Evolutionary conservation across 306 rosid genomes (phyloP), one percentile per base, ranked within the genome.

Genomic region (Pueraria montana): DNA sequence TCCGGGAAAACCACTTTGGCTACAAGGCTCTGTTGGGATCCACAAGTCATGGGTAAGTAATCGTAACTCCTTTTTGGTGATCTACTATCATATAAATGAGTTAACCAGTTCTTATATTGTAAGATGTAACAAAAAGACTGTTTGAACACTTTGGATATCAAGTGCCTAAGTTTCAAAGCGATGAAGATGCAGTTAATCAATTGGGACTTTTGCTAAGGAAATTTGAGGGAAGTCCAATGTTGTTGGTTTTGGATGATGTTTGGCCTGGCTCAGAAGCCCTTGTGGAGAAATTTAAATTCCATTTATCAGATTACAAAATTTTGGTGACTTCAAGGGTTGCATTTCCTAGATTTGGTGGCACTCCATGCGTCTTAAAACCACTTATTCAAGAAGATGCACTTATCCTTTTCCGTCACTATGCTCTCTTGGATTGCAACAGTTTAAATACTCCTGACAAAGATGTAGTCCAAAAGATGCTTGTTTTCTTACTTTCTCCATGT

Each of bases 161-260:
- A n/a, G n/a, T n/a, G n/a, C n/a, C n/a, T n/a, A n/a, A n/a, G n/a
- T n/a, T n/a, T n/a, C n/a, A n/a, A n/a, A n/a, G n/a, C n/a, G 40
- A 82, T 2, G 85, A 82, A 40, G 85, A 65, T 18, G 81, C 81
- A 4, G 5, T 74, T 17, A 74, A 75, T 23, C 10, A 2, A 38
- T 49, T 82, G 62, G 76, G 43, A 66, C 11, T 67, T 46, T 30
- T 89, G 62, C 36, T 85, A 52, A 82, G 23, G 63, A 30, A 61
- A 76, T 38, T 75, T 26, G 65, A 61, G 18, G n/a, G 63, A 46
- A 68, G 76, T 12, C 89, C 85, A 49, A 8, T 84, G 26, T 32
- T 92, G 79, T 56, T 90, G 77, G 87, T 92, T 12, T 34, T 92
- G 18, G 97, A 82, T 79, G 95, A 91, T 56, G 94, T 93, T 78